These are phyloP conservation scores for Auriscalpium vulgare DNA, from an alignment of 768 basidiomycete species.

Conservation along the genomic window DNA sequence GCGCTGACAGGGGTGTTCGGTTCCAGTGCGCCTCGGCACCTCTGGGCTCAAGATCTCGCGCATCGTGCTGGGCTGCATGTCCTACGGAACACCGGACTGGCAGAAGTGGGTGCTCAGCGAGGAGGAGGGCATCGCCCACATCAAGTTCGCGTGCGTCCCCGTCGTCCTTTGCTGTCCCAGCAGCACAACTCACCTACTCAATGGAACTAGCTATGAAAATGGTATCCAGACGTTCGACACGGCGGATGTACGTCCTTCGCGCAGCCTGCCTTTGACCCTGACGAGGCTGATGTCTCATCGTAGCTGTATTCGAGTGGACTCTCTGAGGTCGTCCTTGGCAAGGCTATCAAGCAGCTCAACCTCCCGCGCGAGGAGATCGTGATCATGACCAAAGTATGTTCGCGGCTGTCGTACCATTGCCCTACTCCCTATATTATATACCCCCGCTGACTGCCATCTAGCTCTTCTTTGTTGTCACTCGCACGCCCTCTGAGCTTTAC, in stretches of 20 bases:
- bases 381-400: neutral
- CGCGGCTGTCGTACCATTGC: neutral
- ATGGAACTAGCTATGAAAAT: conserved; percentile 7
- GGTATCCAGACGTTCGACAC: conserved; percentile 26
- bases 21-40: neutral
- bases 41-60: neutral
- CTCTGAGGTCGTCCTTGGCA: conserved; percentile 29
- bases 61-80: conserved; percentile 20
- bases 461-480: neutral
- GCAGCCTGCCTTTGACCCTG: neutral
- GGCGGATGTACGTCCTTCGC: conserved; percentile 10
- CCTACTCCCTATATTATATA: too few species aligned
- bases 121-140: conserved; percentile 29
- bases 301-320: conserved; percentile 22
- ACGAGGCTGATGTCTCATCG: neutral
- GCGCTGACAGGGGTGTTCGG: too few species aligned
- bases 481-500: conserved; percentile 19
- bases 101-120: conserved; percentile 29
- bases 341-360: conserved; percentile 27
- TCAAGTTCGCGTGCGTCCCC: conserved; percentile 25
- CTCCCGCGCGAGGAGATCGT: conserved; percentile 29
- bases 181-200: neutral
- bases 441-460: neutral
- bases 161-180: neutral
- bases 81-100: conserved; percentile 19